Evolutionary conservation across 352 stramenopile genomes (phyloP).

Genomic region (Globisporangium canariense): DNA sequence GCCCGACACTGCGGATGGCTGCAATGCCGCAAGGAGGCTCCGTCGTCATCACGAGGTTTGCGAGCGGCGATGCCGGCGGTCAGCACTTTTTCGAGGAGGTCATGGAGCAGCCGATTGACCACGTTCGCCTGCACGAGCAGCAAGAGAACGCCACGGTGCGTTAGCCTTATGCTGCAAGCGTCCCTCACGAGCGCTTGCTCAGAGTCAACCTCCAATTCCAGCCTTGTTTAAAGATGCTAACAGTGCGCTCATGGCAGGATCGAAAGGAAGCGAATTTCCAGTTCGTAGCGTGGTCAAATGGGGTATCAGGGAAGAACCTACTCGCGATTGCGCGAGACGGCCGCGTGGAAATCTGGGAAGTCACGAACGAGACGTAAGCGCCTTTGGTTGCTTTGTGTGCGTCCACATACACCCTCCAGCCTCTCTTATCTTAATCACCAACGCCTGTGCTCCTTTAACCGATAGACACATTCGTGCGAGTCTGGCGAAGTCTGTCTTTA

Average conservation of each 20-base stretch:
- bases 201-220: no score
- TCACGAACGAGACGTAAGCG: slow-evolving; percentile 24
- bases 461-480: slow-evolving; percentile 9
- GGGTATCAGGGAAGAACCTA: slow-evolving; percentile 18
- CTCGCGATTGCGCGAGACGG: slow-evolving; percentile 25
- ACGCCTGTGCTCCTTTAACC: background rate
- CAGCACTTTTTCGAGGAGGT: slow-evolving; percentile 17
- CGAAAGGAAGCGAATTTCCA: slow-evolving; percentile 6
- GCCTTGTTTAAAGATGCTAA: background rate
- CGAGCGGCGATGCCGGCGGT: background rate
- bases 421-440: slow-evolving; percentile 11
- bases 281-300: slow-evolving; percentile 29
- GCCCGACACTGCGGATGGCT: slow-evolving; percentile 31
- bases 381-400: background rate
- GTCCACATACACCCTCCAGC: background rate
- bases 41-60: slow-evolving; percentile 30
- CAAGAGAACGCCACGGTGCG: slow-evolving; percentile 5
- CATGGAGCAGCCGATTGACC: slow-evolving; percentile 14
- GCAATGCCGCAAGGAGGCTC: slow-evolving; percentile 31
- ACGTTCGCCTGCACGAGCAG: slow-evolving; percentile 17
- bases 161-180: background rate
- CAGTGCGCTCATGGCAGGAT: background rate
- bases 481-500: slow-evolving; percentile 6
- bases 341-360: slow-evolving; percentile 34
- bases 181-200: no score